phyloP scores from a whole-genome alignment of 768 basidiomycete species.

The Lactarius vividus region DNA sequence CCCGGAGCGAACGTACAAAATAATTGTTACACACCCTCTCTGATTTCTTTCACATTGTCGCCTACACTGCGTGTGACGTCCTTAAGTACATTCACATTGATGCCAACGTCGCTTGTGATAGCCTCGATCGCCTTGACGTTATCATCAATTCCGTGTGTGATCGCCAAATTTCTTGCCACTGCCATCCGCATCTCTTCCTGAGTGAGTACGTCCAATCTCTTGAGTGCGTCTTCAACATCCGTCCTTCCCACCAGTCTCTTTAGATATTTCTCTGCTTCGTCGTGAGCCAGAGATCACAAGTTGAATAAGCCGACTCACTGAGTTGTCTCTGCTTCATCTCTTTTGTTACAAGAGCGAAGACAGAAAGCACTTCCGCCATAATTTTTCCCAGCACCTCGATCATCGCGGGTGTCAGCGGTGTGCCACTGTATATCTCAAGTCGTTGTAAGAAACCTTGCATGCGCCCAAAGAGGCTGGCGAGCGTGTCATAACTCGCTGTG shows the following conservation, averaged over 20 bases:
- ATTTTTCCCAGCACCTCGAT: neutral
- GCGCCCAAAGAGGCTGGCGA: conserved; percentile 9
- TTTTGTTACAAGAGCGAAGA: neutral
- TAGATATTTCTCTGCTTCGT: neutral
- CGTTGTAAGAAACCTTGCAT: conserved; percentile 4
- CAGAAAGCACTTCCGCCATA: neutral
- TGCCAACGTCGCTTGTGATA: neutral
- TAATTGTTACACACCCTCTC: neutral
- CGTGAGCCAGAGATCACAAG: neutral
- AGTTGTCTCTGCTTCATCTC: neutral
- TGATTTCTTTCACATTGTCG: neutral
- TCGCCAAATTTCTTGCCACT: neutral
- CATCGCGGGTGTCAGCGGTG: neutral
- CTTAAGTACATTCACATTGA: neutral
- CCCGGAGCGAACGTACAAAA: too few species aligned
- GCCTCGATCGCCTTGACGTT: neutral
- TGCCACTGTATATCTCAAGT: neutral
- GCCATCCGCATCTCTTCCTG: neutral
- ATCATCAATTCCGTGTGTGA: neutral
- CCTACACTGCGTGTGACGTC: neutral
- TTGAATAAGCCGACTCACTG: neutral
- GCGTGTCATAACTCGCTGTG: neutral
- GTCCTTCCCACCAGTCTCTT: neutral
- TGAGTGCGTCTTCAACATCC: neutral
- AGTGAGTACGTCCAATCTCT: conserved; percentile 6